Base-by-base conservation (phyloP, 306 rosid genomes). In the Lupinus albus region DNA sequence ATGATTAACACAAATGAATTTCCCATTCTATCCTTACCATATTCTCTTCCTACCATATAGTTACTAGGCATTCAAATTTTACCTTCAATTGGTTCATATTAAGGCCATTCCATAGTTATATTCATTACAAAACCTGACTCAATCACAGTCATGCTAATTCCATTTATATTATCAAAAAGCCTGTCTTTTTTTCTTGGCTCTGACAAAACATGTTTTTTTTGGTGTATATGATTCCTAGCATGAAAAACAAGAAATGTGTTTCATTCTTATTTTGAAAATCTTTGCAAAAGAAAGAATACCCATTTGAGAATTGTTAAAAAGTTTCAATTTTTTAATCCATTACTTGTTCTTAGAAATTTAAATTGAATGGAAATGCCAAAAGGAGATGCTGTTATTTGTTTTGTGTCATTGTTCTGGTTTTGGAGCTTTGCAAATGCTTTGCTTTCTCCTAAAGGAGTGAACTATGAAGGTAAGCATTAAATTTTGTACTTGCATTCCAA, bases 381-480 rank as follows among this genome's bases (percentile, higher is more conserved):
- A 77, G 38, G 64, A 68, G 79, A 67, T 67, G 76, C 67, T 76
- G 76, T 38, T 84, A 79, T 86, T 9, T 82, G 81, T 83, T 79
- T 82, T 80, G 57, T 84, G 73, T 68, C 76, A 58, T 74, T 87
- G 36, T 60, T 89, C 59, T 84, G 48, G 80, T 61, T 76, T 50
- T 88, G 76, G 85, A 65, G 74, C 65, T 75, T 76, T 68, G 74
- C 83, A 72, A 71, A 72, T 87, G 95, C 86, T 53, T 67, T 89
- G 77, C 95, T 93, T 42, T 89, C 95, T 71, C 84, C 97, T 11
- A 93, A 93, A 87, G 98, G 98, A 39, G 98, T 89, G 8, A 93
- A 93, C 96, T 93, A 81, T 76, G 98, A 93, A 88, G 98, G 96
- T 93, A 84, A 76, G 52, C 17, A 41, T 50, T 16, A 46, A 76